Base-by-base conservation (phyloP, 2,329 filamentous ascomycete species). In the Samsoniella hepiali region DNA sequence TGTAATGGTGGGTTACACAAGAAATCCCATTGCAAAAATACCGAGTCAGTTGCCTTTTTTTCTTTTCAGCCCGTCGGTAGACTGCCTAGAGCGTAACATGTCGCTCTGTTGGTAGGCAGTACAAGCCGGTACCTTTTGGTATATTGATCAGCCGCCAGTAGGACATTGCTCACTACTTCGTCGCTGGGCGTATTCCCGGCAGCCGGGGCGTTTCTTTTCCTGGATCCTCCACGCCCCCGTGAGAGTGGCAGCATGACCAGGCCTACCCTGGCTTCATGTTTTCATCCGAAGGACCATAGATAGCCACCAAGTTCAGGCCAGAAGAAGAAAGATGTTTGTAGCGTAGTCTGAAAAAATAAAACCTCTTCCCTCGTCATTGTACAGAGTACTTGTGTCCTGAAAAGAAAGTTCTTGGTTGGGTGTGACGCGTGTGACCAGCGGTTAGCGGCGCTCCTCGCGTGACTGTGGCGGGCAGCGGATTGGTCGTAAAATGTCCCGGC, bases 1-100 rank as follows among this genome's bases (percentile, higher is more conserved):
- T 34, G 36, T 42, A 13, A 11, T 60, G 58, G 49, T 60, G 58
- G 22, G 38, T 60, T 51, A 31, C 45, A 53, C 49, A 60, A 60
- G 29, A 49, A 53, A 40, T 13, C 10, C 22, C 22, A 32, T 17
- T 40, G 34, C 27, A 5, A 9, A 22, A 13, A 40, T 10, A 17
- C 10, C n/a, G 42, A 60, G 45, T 60, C 57, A 51, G 22, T 22
- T 22, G 22, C 22, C 22, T 22, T 22, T 22, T 22, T 22, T 22
- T 11, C 31, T 45, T 53, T 53, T 60, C 58, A 51, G 58, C 58
- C 36, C 11, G 27, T 44, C 17, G 11, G 40, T 31, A 15, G 38
- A 32, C 57, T 40, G 27, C 45, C 22, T 32, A 57, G n/a, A 42
- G 44, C 5, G 22, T 13, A 32, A 50, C 10, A 17, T 32, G 29